Base-by-base conservation (phyloP, 75 land plant species). In the Gnetum montanum region DNA sequence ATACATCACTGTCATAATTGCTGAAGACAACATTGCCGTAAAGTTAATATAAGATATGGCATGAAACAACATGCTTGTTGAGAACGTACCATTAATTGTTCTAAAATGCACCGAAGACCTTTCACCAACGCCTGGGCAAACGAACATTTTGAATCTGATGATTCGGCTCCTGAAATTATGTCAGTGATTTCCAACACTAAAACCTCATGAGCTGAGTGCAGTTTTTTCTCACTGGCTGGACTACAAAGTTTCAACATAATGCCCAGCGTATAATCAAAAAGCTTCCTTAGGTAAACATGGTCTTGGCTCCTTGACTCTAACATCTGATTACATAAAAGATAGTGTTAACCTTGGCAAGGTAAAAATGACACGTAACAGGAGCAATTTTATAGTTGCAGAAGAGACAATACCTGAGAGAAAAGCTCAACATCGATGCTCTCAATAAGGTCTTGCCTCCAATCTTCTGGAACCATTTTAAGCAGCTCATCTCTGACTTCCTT, bases 81-180 rank as follows among this genome's bases (percentile, higher is more conserved):
- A n/a, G n/a, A n/a, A 43, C 38, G n/a, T 37, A 92, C 99, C 91
- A 80, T 90, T 41, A 90, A 70, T 62, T 85, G 77, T 48, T 83
- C 83, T 13, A 89, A 61, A 44, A 89, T 77, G 62, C 83, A 94
- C 11, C 85, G 96, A 29, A 94, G 66, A 35, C 91, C 99, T 63
- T 78, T 80, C 25, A 94, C 70, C 40, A 79, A 24, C 16, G 22
- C 36, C 2, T 15, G 35, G 49, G 16, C 63, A 57, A 68, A 73
- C 29, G 79, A 71, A 57, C 48, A 8, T 6, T 75, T 63, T 8
- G 57, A 37, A 40, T 13, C n/a, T 31, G 55, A 49, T n/a, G 62
- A 46, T 5, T 57, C 37, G 15, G 59, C 43, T 29, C 66, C 59
- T 61, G 67, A 70, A 13, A 52, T 36, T 33, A 68, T 70, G 19